Base-by-base conservation (phyloP, 1,284 basidiomycete genomes). In the Cutaneotrichosporon dermatis region DNA sequence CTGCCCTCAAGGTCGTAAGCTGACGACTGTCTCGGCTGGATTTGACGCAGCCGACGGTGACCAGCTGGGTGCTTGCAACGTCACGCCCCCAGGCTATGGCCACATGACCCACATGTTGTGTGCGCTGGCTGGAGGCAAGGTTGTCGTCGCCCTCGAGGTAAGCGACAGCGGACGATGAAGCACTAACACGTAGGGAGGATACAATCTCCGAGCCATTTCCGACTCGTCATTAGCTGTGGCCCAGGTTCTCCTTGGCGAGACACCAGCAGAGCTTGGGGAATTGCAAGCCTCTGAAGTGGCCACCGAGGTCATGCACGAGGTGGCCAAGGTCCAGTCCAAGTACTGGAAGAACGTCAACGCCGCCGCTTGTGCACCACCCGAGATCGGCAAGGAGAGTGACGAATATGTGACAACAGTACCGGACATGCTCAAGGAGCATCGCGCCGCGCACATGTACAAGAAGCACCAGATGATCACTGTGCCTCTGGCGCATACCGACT, bases 51-150 rank as follows among this genome's bases (percentile, higher is more conserved):
- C 96, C 0, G 84, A 85, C 36, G 94, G 94, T 1, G 96, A 99
- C 73, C 84, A 87, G 48, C 84, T 99, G 5, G 96, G 96, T 33
- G 87, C 87, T 76, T 97, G 93, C 72, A 81, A 86, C 64, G 94
- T 99, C 59, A 85, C 90, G 1, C 96, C 96, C 0, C 83, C 86
- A 13, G 95, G 93, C 1, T 99, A 93, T 75, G 93, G 93, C 0
- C 95, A 98, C 70, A 98, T 99, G 94, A 97, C 96, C 2, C 90
- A 97, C 70, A 93, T 96, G 88, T 82, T 99, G 4, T 84, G 86
- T 45, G 86, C 88, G 15, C 82, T 99, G 7, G 94, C 95, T 10
- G 84, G 86, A 4, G 96, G 96, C 6, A 88, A 86, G 68, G 70
- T 98, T 6, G 91, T 96, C 11, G 92, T 96, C 25, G 93, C 92